Conservation (phyloP, 768 basidiomycete species). For the Leccinum fibrillosum region DNA sequence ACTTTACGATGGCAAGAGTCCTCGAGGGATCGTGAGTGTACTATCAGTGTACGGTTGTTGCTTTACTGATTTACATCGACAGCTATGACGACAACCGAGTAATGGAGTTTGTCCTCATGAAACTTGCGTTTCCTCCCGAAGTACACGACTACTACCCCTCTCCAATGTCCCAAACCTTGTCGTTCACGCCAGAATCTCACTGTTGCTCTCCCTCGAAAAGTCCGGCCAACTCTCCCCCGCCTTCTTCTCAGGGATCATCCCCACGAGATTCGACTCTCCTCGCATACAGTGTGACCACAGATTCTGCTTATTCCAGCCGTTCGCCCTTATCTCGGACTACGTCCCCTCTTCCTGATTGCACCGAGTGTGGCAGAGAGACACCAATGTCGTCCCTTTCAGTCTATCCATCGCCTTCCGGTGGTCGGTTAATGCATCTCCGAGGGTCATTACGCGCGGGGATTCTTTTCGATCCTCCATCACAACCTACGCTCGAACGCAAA, state of each 20-base stretch:
- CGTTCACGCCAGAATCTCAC: conserved; percentile 12
- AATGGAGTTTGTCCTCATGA: conserved; percentile 73
- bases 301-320: conserved; percentile 10
- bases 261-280: conserved; percentile 23
- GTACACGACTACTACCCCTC: conserved; percentile 34
- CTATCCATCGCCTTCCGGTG: conserved; percentile 7
- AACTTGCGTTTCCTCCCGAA: conserved; percentile 55
- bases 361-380: conserved; percentile 16
- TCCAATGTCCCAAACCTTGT: conserved; percentile 13
- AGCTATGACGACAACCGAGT: conserved; percentile 60
- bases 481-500: conserved; percentile 5
- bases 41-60: neutral
- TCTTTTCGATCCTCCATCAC: conserved; percentile 12
- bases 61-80: conserved; percentile 5
- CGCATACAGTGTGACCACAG: neutral
- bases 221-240: conserved; percentile 25
- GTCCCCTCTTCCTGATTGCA: conserved; percentile 21
- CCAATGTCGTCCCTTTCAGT: conserved; percentile 3
- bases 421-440: conserved; percentile 1
- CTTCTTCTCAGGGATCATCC: conserved; percentile 27
- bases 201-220: conserved; percentile 25
- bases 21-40: conserved; percentile 45
- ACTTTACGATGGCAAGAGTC: conserved; percentile 73
- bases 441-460: conserved; percentile 6
- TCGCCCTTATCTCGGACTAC: conserved; percentile 22